Percentiles rank a stretch among this genome's conserved stretches.
These are phyloP conservation scores for Paspalum notatum DNA, from an alignment of 176 grass and related monocot genomes.

Conservation along the genomic window DNA sequence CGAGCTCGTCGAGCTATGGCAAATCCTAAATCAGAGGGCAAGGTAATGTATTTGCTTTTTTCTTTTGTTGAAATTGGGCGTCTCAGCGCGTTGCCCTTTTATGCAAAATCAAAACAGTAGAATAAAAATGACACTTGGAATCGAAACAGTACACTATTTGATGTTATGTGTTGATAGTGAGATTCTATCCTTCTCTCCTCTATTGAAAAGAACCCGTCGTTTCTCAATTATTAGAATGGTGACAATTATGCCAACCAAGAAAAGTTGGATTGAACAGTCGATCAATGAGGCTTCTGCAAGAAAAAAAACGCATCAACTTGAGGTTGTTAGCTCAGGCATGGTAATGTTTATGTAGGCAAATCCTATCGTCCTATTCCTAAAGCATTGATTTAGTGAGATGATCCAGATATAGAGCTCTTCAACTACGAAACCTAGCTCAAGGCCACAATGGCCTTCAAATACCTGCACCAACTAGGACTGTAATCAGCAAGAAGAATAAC, in stretches of 20 bases:
- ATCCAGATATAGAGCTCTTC: neutral
- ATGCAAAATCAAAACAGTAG: neutral
- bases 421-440: neutral
- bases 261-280: neutral
- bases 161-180: slow-evolving; percentile 13
- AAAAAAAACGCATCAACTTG: neutral
- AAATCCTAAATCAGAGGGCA: no score
- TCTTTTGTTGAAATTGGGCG: no score
- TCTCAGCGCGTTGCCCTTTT: neutral
- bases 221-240: slow-evolving; percentile 28
- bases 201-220: slow-evolving; percentile 23
- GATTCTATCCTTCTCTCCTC: neutral
- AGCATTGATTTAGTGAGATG: neutral
- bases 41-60: no score
- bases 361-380: neutral
- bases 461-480: neutral
- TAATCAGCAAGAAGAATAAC: neutral
- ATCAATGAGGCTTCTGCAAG: neutral
- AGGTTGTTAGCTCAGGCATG: neutral
- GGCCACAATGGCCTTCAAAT: neutral
- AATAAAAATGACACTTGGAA: slow-evolving; percentile 4
- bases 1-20: no score
- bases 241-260: slow-evolving; percentile 13
- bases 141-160: neutral
- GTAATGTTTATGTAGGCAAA: neutral